Conservation (phyloP, 2,329 filamentous ascomycete species). For the Cladosporium velox region DNA sequence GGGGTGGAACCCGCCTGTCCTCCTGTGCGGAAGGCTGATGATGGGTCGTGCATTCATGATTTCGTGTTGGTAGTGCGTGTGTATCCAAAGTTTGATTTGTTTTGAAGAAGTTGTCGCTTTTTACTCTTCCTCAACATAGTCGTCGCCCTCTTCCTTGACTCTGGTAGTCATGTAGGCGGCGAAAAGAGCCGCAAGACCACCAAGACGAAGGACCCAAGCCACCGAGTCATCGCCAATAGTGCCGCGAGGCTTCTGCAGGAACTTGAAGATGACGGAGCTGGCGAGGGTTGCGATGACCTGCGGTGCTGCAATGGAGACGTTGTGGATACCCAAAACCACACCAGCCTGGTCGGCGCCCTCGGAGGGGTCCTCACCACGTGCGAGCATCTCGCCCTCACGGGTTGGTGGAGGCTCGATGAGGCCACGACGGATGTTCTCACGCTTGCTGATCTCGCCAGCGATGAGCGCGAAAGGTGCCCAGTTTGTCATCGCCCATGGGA, state of each 20-base stretch:
- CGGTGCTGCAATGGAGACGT: constrained; percentile 87
- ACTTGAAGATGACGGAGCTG: constrained; percentile 79
- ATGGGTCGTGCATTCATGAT: constrained; percentile 8
- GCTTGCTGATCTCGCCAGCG: constrained; percentile 83
- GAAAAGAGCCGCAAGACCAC: constrained; percentile 74
- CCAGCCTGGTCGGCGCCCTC: constrained; percentile 73
- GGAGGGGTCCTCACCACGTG: constrained; percentile 54
- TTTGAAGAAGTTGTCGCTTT: background rate
- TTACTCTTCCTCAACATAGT: constrained; percentile 6
- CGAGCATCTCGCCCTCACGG: constrained; percentile 40
- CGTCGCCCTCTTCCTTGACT: constrained; percentile 61
- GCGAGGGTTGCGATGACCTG: constrained; percentile 88
- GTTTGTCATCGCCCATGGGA: constrained; percentile 88
- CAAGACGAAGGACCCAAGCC: constrained; percentile 80
- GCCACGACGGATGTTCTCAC: constrained; percentile 67
- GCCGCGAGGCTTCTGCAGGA: constrained; percentile 84
- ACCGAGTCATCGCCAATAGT: constrained; percentile 84
- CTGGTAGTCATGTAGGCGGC: constrained; percentile 72
- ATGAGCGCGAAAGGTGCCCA: constrained; percentile 98
- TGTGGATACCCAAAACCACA: constrained; percentile 91
- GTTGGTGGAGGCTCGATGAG: constrained; percentile 44
- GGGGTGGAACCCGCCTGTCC: constrained; percentile 1
- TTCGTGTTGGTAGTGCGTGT: background rate
- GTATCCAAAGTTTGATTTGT: background rate
- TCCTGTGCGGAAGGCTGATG: background rate